Evolutionary conservation across 768 basidiomycete species (phyloP).

Genomic region (Mycena alexandri): DNA sequence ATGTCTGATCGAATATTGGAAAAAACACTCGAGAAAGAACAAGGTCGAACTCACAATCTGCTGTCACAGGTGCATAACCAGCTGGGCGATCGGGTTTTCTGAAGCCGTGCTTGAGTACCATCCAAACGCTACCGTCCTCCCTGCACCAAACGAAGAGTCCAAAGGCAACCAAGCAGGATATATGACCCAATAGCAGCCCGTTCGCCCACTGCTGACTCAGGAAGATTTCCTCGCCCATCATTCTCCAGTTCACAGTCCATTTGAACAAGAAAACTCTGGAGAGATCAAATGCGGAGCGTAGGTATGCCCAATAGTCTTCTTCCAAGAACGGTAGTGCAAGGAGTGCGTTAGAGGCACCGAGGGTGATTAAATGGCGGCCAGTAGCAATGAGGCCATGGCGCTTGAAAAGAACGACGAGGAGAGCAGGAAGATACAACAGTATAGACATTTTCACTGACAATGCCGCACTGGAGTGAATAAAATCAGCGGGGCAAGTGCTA

Average conservation of each 20-base stretch:
- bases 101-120: constrained; percentile 68
- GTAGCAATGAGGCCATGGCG: constrained; percentile 70
- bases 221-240: constrained; percentile 84
- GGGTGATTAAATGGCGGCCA: constrained; percentile 61
- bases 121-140: constrained; percentile 73
- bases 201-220: constrained; percentile 71
- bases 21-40: constrained; percentile 12
- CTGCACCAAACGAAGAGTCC: constrained; percentile 83
- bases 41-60: constrained; percentile 70
- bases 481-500: constrained; percentile 24
- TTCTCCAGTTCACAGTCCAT: constrained; percentile 99
- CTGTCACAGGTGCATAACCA: constrained; percentile 57
- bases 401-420: constrained; percentile 86
- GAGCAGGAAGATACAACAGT: constrained; percentile 89
- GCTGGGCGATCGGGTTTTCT: constrained; percentile 65
- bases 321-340: constrained; percentile 81
- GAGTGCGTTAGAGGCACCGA: constrained; percentile 65
- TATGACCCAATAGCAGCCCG: constrained; percentile 76
- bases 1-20: constrained; percentile 66
- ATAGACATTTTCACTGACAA: constrained; percentile 97
- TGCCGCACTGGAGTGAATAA: constrained; percentile 65
- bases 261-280: constrained; percentile 90
- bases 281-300: constrained; percentile 86
- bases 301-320: constrained; percentile 72
- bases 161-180: constrained; percentile 69